Evolutionary conservation across 2,329 filamentous ascomycete genomes (phyloP).

Genomic region (Herpotrichia juniperi): DNA sequence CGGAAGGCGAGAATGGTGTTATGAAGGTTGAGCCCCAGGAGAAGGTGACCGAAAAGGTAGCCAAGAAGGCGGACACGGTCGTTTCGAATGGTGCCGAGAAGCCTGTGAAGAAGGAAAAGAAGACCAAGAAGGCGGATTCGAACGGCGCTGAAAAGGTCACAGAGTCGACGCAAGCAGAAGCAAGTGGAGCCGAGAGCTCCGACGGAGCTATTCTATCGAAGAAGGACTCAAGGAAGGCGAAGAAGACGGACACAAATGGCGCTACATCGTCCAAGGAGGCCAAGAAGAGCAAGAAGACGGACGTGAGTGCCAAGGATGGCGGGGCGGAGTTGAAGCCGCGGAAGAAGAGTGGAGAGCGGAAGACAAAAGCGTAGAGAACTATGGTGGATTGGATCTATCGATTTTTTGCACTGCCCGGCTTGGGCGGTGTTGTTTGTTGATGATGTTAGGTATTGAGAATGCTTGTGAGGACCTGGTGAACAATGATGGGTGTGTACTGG

Average conservation of each 20-base stretch:
- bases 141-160: constrained; percentile 7
- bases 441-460: neutral
- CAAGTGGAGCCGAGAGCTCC: constrained; percentile 1
- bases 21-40: constrained; percentile 21
- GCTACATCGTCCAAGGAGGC: neutral
- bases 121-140: constrained; percentile 13
- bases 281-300: constrained; percentile 22
- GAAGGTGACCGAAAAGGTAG: constrained; percentile 9
- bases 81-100: constrained; percentile 24
- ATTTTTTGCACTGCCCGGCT: neutral
- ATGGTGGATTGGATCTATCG: neutral
- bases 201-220: too few relatives aligned
- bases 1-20: constrained; percentile 15
- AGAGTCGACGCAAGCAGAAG: constrained; percentile 5
- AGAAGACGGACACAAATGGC: constrained; percentile 9
- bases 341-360: constrained; percentile 18
- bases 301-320: constrained; percentile 1
- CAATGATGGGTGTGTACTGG: neutral
- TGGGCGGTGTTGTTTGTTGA: neutral
- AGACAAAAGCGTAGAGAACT: constrained; percentile 8
- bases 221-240: neutral
- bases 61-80: constrained; percentile 18
- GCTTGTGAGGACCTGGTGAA: too few relatives aligned
- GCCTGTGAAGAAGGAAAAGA: constrained; percentile 29
- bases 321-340: constrained; percentile 15